Evolutionary conservation across 2,329 filamentous ascomycete genomes (phyloP).

Genomic region (Pseudogymnoascus sp.): DNA sequence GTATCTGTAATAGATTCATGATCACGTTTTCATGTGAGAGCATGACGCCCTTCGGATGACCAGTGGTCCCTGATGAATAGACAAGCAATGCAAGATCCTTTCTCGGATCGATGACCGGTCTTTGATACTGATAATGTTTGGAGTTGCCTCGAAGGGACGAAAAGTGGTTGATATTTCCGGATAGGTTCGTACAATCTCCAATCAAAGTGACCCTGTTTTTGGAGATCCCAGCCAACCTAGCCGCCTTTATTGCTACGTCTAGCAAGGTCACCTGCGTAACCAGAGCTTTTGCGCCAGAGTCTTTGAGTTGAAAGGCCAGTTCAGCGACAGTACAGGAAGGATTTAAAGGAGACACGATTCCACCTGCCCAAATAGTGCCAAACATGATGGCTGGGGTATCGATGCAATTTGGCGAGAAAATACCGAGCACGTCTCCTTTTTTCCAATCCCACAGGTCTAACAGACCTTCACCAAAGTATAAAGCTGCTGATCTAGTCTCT

Average conservation of each 20-base stretch:
- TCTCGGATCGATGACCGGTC: neutral
- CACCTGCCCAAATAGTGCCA: conserved; percentile 75
- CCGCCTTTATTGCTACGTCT: conserved; percentile 58
- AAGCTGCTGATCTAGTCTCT: conserved; percentile 55
- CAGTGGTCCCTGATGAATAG: conserved; percentile 76
- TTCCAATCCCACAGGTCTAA: conserved; percentile 65
- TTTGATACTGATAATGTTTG: neutral
- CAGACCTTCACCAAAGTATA: conserved; percentile 70
- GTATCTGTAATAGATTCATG: conserved; percentile 36
- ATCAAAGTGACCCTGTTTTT: conserved; percentile 65
- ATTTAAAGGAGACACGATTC: conserved; percentile 73
- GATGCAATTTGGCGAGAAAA: conserved; percentile 78
- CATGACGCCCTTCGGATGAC: conserved; percentile 78
- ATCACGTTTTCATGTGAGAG: conserved; percentile 27
- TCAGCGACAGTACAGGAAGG: conserved; percentile 78
- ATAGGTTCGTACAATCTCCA: conserved; percentile 56
- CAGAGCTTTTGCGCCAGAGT: conserved; percentile 66
- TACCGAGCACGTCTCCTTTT: conserved; percentile 70
- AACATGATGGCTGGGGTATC: conserved; percentile 71
- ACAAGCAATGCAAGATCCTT: conserved; percentile 61
- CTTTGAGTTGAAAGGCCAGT: conserved; percentile 73
- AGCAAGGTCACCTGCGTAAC: conserved; percentile 66
- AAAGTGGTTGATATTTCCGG: conserved; percentile 59
- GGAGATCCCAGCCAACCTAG: conserved; percentile 60
- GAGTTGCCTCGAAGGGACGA: neutral